A percentile compares a stretch with the other conserved stretches of the same genome.
Conservation (phyloP, 208 protist species). For the Blastocrithidia nonstop region DNA sequence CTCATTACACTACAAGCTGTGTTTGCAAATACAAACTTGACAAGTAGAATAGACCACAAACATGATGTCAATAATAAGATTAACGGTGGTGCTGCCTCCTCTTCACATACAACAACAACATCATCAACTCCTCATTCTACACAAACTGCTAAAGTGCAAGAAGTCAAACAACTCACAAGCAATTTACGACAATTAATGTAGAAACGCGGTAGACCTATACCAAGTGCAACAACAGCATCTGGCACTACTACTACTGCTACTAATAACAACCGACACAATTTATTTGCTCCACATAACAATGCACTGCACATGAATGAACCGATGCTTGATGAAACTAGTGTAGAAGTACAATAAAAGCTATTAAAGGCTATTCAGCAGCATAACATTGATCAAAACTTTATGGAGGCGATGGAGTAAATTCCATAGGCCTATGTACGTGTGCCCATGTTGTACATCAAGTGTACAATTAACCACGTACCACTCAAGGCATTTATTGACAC, state of each 20-base stretch:
- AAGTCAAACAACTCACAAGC: too few species aligned
- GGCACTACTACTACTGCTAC: not conserved
- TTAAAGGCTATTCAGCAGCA: constrained; percentile 67
- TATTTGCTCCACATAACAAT: not conserved
- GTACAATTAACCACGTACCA: constrained; percentile 72
- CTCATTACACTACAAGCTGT: too few species aligned
- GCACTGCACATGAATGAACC: not conserved
- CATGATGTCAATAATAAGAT: too few species aligned
- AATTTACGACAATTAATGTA: too few species aligned
- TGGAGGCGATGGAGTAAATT: constrained; percentile 84
- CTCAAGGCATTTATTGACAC: constrained; percentile 94
- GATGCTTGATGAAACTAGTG: constrained; percentile 26
- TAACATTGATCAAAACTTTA: constrained; percentile 84
- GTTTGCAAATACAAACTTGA: too few species aligned
- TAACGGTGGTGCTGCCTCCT: too few species aligned
- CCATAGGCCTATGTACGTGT: constrained; percentile 86
- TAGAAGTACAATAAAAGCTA: constrained; percentile 51
- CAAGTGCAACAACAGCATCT: not conserved
- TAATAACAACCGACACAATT: not conserved
- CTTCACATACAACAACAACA: too few species aligned
- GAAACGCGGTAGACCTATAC: too few species aligned
- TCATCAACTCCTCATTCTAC: too few species aligned
- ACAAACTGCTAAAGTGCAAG: too few species aligned
- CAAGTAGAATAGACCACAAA: too few species aligned
- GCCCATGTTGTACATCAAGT: constrained; percentile 88